Evolutionary conservation across 2,329 filamentous ascomycete species (phyloP).

Genomic region (Truncatella angustata): DNA sequence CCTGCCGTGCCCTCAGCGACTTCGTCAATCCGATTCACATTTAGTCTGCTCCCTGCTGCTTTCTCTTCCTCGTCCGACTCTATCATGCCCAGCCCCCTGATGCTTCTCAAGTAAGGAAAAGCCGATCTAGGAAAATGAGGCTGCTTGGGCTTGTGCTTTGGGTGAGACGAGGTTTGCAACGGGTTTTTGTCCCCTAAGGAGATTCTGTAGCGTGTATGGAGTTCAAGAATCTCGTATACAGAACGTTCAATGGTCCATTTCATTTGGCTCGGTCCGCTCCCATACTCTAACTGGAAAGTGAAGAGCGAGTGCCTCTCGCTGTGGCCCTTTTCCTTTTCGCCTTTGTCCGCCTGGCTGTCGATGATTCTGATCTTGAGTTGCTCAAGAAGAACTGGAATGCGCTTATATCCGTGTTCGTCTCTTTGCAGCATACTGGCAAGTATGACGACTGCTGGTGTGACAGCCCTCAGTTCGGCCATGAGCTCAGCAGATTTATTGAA

Average conservation of each 20-base stretch:
- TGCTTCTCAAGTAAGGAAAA: constrained; percentile 83
- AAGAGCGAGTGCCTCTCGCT: constrained; percentile 78
- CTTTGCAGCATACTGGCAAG: constrained; percentile 97
- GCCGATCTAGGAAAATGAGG: constrained; percentile 87
- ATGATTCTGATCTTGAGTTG: constrained; percentile 87
- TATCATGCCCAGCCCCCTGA: constrained; percentile 67
- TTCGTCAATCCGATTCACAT: constrained; percentile 20
- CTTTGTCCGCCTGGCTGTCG: constrained; percentile 71
- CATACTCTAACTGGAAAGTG: constrained; percentile 91
- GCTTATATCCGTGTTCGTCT: constrained; percentile 92
- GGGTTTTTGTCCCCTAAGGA: constrained; percentile 82
- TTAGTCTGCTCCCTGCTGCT: constrained; percentile 35
- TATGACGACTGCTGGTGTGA: constrained; percentile 89
- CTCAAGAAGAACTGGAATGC: constrained; percentile 91
- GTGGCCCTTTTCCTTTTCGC: constrained; percentile 59
- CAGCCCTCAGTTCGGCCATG: constrained; percentile 91
- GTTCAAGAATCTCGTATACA: constrained; percentile 83
- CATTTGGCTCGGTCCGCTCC: constrained; percentile 93
- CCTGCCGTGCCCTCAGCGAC: constrained; percentile 40
- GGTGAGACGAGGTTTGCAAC: constrained; percentile 64
- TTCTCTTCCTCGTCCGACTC: constrained; percentile 72
- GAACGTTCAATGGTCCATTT: constrained; percentile 90
- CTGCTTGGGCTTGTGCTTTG: constrained; percentile 71
- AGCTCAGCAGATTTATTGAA: constrained; percentile 94
- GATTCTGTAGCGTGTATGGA: constrained; percentile 92